These are phyloP conservation scores for Urochloa ruziziensis DNA, from an alignment of 176 grass and related monocot genomes.

Conservation along the genomic window DNA sequence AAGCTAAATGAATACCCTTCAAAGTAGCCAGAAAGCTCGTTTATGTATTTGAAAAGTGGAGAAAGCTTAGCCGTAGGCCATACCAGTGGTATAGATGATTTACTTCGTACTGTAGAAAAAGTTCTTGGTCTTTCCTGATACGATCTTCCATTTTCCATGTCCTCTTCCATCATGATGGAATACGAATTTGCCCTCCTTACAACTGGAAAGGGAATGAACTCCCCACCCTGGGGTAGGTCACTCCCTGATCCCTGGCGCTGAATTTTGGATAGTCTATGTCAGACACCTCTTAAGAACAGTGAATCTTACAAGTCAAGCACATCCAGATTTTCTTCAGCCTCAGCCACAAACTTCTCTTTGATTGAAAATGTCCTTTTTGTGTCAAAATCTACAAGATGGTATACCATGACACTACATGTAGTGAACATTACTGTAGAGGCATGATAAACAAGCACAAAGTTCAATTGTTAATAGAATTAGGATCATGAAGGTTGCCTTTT, in stretches of 20 bases:
- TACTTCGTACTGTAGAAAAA: conserved; percentile 81
- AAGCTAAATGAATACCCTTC: conserved; percentile 8
- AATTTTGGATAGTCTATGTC: conserved; percentile 51
- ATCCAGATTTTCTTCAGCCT: conserved; percentile 24
- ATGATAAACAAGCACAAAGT: background rate
- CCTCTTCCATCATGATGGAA: conserved; percentile 72
- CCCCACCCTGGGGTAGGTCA: conserved; percentile 74
- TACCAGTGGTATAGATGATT: conserved; percentile 78
- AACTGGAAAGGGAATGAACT: conserved; percentile 83
- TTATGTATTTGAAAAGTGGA: background rate
- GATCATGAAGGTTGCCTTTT: too few species aligned
- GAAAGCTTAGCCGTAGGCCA: conserved; percentile 19
- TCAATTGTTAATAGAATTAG: background rate
- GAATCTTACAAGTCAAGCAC: background rate
- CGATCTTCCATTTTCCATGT: conserved; percentile 77
- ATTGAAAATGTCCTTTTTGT: background rate
- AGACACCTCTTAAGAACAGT: conserved; percentile 7
- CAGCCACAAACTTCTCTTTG: conserved; percentile 1
- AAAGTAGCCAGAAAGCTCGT: background rate
- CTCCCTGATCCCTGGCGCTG: conserved; percentile 73
- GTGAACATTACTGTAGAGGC: background rate
- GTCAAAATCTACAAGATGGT: conserved; percentile 22
- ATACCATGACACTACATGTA: background rate
- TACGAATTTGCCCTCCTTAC: conserved; percentile 46
- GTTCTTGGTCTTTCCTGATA: conserved; percentile 79